Base-by-base conservation (phyloP, 2,329 filamentous ascomycete species). In the Nemania sp. region DNA sequence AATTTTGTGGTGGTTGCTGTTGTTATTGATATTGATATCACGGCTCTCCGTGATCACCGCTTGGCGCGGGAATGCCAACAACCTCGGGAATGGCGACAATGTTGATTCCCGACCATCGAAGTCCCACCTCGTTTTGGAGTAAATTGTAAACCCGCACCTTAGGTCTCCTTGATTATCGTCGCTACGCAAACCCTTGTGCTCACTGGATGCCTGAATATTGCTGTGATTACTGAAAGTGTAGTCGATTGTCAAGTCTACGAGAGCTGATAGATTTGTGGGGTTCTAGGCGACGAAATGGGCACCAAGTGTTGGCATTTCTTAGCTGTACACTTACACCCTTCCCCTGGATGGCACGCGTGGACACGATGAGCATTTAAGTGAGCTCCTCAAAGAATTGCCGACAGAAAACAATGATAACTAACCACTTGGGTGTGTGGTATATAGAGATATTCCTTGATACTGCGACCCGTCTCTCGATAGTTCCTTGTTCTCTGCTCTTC, bases 21-120 rank as follows among this genome's bases (percentile, higher is more conserved):
- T 15, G 9, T 34, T 49, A n/a, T 29, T n/a, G n/a, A n/a, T n/a
- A 3, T 20, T 20, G 11, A 29, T 29, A 4, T 29, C 25, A 29
- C 25, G 7, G 25, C 7, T 29, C 7, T 48, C 52, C 35, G 29
- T 42, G 42, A 57, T 37, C 46, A 21, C 18, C 6, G 39, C 17
- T 20, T n/a, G 21, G 4, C 15, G 54, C 59, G 55, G 55, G 50
- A 59, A 59, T 20, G 40, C 17, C 7, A 40, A 40, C 17, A 40
- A 54, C 54, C 11, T 15, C 25, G 25, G 25, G 25, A 29, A 29
- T 29, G 25, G 7, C 25, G 21, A 12, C 7, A 21, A 35, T 54
- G 37, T 17, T 51, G 50, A 58, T 58, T 54, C 54, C 54, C 55
- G 55, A 59, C 40, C 9, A 43, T 43, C 40, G 45, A 21, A 59